These are phyloP conservation scores for Neospermospora avenae DNA, from an alignment of 2,329 filamentous ascomycete species.

Conservation along the genomic window DNA sequence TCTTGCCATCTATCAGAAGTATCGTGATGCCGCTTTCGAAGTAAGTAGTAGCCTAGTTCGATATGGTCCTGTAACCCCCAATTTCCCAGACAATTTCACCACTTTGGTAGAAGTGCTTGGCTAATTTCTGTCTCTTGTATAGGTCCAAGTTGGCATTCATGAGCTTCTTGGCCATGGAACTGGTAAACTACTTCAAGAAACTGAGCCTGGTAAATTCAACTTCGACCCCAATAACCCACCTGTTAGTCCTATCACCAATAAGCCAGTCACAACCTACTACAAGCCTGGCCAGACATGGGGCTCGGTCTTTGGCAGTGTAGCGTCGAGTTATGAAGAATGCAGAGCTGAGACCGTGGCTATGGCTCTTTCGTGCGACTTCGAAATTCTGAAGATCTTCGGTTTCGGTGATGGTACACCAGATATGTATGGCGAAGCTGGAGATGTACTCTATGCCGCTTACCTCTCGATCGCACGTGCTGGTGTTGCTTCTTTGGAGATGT, in stretches of 20 bases:
- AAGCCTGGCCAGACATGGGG: constrained; percentile 95
- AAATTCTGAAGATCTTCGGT: constrained; percentile 85
- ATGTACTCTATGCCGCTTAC: constrained; percentile 85
- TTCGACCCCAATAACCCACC: constrained; percentile 83
- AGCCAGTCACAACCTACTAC: constrained; percentile 83
- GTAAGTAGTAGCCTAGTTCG: not conserved
- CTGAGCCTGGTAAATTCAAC: constrained; percentile 76
- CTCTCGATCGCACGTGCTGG: constrained; percentile 94
- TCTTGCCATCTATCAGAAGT: constrained; percentile 73
- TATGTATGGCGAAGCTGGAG: constrained; percentile 73
- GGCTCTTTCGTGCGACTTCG: constrained; percentile 84
- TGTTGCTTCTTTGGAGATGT: constrained; percentile 83
- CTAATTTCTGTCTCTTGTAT: not conserved
- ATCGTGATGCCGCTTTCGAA: constrained; percentile 85
- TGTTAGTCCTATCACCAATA: constrained; percentile 71
- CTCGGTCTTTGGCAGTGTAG: constrained; percentile 83
- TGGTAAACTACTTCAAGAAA: constrained; percentile 91
- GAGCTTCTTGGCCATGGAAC: constrained; percentile 87
- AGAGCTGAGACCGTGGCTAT: constrained; percentile 92
- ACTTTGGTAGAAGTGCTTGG: not conserved
- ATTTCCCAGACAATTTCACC: not conserved
- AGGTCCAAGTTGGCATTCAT: constrained; percentile 88
- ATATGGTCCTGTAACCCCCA: not conserved
- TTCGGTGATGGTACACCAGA: constrained; percentile 75
- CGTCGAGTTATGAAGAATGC: constrained; percentile 90